Conservation (phyloP, 176 grass and related monocot species). For the Cymbopogon citratus region DNA sequence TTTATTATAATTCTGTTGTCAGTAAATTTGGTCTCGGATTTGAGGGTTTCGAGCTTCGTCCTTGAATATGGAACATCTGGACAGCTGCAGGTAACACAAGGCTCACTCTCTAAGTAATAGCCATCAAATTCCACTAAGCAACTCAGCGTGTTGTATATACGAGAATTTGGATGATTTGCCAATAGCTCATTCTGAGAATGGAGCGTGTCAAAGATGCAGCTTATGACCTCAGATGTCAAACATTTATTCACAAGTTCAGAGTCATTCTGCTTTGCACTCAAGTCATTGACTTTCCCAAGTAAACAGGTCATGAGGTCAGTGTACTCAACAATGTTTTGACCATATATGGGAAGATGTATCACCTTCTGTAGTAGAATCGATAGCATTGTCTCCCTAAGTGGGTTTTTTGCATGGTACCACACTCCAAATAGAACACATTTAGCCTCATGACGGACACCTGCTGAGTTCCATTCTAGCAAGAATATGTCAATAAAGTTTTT, state of each 20-base stretch:
- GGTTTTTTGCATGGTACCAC: conserved; percentile 80
- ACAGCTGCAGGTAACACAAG: conserved; percentile 96
- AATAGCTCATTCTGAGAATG: conserved; percentile 95
- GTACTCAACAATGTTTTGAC: conserved; percentile 92
- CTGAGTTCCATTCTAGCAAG: conserved; percentile 87
- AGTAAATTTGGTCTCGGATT: conserved; percentile 95
- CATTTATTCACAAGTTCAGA: conserved; percentile 65
- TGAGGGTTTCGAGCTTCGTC: conserved; percentile 95
- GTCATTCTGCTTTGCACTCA: conserved; percentile 58
- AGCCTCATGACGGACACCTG: conserved; percentile 89
- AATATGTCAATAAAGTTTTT: conserved; percentile 79
- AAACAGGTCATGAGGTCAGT: conserved; percentile 85
- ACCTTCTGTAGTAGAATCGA: conserved; percentile 74
- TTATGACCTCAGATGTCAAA: conserved; percentile 74
- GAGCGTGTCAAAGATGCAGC: conserved; percentile 78
- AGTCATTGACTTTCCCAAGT: conserved; percentile 70
- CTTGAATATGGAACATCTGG: conserved; percentile 90
- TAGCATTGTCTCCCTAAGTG: conserved; percentile 66
- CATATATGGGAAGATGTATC: conserved; percentile 72
- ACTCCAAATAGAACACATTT: conserved; percentile 82
- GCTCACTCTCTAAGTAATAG: conserved; percentile 94
- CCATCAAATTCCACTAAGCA: conserved; percentile 96
- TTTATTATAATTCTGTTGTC: conserved; percentile 98
- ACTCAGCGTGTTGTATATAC: conserved; percentile 84
- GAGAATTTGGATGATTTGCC: conserved; percentile 98